Evolutionary conservation across 495 filamentous ascomycete genomes (phyloP), one percentile per base, ranked within the genome.

Genomic region (Staphylotrichum longicolle): DNA sequence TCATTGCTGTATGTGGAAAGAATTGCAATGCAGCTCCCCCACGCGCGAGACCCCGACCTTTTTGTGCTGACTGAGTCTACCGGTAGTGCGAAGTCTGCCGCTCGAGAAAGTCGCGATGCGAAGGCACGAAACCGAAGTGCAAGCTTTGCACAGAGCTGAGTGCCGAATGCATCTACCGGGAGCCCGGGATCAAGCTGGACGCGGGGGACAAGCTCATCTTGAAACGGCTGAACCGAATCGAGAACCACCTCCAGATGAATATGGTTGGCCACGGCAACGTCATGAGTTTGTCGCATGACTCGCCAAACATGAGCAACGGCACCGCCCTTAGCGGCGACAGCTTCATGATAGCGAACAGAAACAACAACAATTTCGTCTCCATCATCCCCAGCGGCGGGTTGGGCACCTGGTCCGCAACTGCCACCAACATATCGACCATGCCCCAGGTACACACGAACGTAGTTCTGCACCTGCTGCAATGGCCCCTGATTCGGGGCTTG

Each of bases 121-220:
- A 92, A 68, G 90, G 90, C 15, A 87, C 82, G 8, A 86, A 89
- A 60, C 89, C 90, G 12, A 91, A 90, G 72, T 93, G 90, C 70
- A 86, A 88, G 72, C 85, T 93, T n/a, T 93, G 90, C 73, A 86
- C 86, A 14, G 90, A 92, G 70, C 78, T 93, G 45, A 87, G 89
- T 61, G 89, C 88, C 14, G 90, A 92, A 61, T 93, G 90, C 71
- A 82, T 91, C 60, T 93, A 93, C 69, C 82, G 90, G 51, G 90
- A 93, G 72, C 90, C 90, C n/a, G 90, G 90, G 4, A 91, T 92
- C 75, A 93, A 93, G 72, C 85, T 92, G 34, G 90, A 92, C 72
- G 88, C 90, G 35, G 90, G 90, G 57, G 90, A 92, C 74, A 92
- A 91, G 70, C 82, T 92, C 45, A 93, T 93, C 61, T 77, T 93